Evolutionary conservation across 805 yeast genomes (phyloP), one percentile per base, ranked within the genome.

Genomic region (Candida krabiensis): DNA sequence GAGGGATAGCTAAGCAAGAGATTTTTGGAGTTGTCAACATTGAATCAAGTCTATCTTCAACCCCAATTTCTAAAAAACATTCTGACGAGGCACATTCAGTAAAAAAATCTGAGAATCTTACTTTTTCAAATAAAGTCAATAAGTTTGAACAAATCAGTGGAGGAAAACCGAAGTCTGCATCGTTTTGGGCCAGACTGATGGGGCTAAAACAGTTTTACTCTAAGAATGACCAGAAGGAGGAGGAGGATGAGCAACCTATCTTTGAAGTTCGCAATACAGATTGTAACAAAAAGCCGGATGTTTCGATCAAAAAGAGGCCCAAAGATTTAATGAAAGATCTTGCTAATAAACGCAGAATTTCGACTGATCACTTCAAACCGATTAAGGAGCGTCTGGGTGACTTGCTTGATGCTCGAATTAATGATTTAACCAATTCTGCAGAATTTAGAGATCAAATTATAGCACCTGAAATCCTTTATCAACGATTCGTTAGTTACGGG

Each of bases 81-180:
- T 18, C 17, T 15, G 26, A 15, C 25, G 24, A 17, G 18, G 16
- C 6, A 27, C n/a, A n/a, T n/a, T n/a, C n/a, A n/a, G 26, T 13
- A 19, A 31, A 19, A 8, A 28, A 33, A 22, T 36, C 18, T 11
- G 44, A 39, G 12, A 26, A 31, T 13, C 28, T 46, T 21, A 32
- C 52, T 1, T 46, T 60, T 25, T 54, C 58, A 7, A 54, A 52
- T 13, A 60, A 53, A 32, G 42, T 60, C 15, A 55, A 58, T 21
- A 58, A 46, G 38, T 60, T 51, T 41, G 65, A 60, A 40, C 46
- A 53, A 29, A 37, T 58, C 30, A 51, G 59, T 28, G 62, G 63
- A 3, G 47, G 55, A 16, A 41, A 37, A 14, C 44, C 52, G 1
- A 46, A 48, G 26, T 12, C 43, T 2, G 43, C 24, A 17, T 34